Conservation (phyloP, 257 asterid genomes). For the Solanum sparsipilum region DNA sequence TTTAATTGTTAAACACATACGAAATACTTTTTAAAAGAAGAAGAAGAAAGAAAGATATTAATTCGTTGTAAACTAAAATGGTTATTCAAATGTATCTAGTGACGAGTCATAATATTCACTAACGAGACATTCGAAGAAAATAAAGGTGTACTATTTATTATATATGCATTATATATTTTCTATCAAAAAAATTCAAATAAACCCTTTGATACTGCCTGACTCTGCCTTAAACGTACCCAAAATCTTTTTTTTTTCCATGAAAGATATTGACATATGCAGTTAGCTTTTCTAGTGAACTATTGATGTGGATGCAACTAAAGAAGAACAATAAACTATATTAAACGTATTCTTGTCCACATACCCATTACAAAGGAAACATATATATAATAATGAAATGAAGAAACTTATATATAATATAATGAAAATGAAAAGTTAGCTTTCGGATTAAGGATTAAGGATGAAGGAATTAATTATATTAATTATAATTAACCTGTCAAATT, state of each 20-base stretch:
- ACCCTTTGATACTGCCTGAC: fast-evolving
- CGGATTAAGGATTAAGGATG: neutral
- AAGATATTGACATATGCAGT: neutral
- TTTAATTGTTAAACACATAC: neutral
- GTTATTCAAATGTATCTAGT: neutral
- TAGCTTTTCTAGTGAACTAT: neutral
- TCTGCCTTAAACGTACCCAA: neutral
- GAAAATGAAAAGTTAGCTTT: neutral
- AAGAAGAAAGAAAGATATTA: neutral
- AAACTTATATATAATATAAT: neutral
- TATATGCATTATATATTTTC: neutral
- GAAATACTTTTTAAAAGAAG: neutral
- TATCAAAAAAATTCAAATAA: fast-evolving
- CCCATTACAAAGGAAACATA: neutral
- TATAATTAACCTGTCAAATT: neutral
- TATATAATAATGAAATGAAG: neutral
- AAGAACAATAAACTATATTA: neutral
- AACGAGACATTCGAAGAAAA: neutral
- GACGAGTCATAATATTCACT: neutral
- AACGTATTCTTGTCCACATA: neutral
- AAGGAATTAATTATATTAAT: neutral
- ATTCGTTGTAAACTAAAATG: neutral
- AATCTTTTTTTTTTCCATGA: neutral
- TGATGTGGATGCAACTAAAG: neutral
- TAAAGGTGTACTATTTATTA: neutral